Conservation (phyloP, 1,284 basidiomycete genomes). For the Apiotrichum domesticum region DNA sequence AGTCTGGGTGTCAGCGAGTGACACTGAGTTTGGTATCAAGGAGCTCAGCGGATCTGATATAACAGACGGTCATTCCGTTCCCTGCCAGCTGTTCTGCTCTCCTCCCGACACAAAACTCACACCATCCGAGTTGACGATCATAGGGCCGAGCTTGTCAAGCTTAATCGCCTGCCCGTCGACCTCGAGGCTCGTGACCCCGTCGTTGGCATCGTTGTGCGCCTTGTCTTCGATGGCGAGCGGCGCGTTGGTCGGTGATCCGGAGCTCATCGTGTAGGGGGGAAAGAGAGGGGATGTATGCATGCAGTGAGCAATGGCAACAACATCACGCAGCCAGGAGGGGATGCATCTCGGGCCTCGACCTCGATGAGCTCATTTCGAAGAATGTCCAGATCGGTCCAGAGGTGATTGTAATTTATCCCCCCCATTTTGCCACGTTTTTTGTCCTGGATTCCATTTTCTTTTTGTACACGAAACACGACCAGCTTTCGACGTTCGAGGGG, state of each 20-base stretch:
- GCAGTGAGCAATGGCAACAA: too few relatives aligned
- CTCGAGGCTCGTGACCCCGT: conserved; percentile 28
- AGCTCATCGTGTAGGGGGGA: not conserved
- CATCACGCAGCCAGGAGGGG: too few relatives aligned
- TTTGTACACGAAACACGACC: conserved; percentile 2
- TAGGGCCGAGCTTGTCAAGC: conserved; percentile 43
- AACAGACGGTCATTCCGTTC: not conserved
- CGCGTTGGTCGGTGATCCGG: conserved; percentile 1
- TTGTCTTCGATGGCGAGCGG: conserved; percentile 13
- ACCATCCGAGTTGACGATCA: conserved; percentile 47
- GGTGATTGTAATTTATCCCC: too few relatives aligned
- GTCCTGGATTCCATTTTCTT: not conserved
- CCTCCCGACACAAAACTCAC: conserved; percentile 23
- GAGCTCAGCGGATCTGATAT: not conserved
- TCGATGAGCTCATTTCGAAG: too few relatives aligned
- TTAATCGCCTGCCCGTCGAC: conserved; percentile 39
- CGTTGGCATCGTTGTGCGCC: conserved; percentile 6
- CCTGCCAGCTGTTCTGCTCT: not conserved
- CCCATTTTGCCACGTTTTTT: too few relatives aligned
- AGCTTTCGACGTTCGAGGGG: not conserved
- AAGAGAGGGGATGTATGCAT: not conserved
- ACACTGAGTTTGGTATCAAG: not conserved
- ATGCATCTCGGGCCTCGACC: too few relatives aligned
- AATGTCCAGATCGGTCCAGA: too few relatives aligned
- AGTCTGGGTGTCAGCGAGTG: conserved; percentile 27